A percentile compares a stretch with the other conserved stretches of the same genome.
phyloP scores from a whole-genome alignment of 1,139 yeast genomes.

The Yamadazyma blattariae region DNA sequence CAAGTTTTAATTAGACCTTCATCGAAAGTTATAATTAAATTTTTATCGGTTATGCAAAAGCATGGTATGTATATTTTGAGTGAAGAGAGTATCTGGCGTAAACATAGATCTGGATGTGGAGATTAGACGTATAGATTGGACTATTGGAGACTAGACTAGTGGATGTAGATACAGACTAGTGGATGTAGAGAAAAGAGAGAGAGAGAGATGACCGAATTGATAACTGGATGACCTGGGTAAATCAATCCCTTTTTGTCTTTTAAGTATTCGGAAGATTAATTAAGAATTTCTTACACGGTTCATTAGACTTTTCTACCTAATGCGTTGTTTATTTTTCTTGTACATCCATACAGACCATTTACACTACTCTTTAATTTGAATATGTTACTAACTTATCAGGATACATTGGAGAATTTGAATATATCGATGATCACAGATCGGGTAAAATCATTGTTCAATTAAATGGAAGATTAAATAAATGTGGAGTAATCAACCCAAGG shows the following conservation, averaged over 20 bases:
- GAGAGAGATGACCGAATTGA: constrained; percentile 96
- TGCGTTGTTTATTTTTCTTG: constrained; percentile 67
- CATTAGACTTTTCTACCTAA: constrained; percentile 19
- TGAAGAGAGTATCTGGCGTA: no score
- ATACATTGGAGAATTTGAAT: constrained; percentile 98
- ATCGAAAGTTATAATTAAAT: constrained; percentile 96
- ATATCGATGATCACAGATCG: constrained; percentile 98
- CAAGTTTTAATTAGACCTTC: constrained; percentile 99
- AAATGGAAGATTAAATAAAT: constrained; percentile 97
- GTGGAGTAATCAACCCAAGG: constrained; percentile 98
- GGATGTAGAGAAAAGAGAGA: no score
- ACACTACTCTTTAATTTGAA: background rate
- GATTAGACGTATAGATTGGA: no score
- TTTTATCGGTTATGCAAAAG: constrained; percentile 95
- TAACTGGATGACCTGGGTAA: constrained; percentile 95
- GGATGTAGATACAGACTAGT: no score
- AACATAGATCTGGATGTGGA: no score
- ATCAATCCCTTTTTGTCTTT: constrained; percentile 94
- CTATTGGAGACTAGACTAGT: no score
- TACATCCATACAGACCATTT: constrained; percentile 47
- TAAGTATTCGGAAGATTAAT: constrained; percentile 89
- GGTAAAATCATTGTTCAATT: constrained; percentile 96
- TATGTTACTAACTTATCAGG: constrained; percentile 9
- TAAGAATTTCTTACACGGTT: constrained; percentile 76
- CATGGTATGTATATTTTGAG: constrained; percentile 62